Evolutionary conservation across 768 basidiomycete species (phyloP).

Genomic region (Daedalea quercina): DNA sequence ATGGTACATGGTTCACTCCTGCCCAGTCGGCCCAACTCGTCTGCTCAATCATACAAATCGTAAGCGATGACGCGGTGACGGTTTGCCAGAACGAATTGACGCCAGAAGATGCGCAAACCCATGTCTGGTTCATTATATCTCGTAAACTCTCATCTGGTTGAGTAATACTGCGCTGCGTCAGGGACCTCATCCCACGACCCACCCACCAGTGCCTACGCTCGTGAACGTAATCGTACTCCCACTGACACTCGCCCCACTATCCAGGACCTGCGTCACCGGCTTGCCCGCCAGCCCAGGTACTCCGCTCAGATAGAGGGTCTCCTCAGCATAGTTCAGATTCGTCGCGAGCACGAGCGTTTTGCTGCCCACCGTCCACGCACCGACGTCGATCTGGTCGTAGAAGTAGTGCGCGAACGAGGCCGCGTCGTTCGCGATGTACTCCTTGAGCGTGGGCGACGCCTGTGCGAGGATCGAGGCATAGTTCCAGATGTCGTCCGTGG

Average conservation of each 20-base stretch:
- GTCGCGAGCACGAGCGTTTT: constrained; percentile 28
- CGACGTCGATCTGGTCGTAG: constrained; percentile 24
- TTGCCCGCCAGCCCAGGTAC: constrained; percentile 8
- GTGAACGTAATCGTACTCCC: constrained; percentile 16
- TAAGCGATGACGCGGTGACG: too few relatives aligned
- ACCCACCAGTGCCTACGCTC: constrained; percentile 20
- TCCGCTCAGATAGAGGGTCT: constrained; percentile 12
- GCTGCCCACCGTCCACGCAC: constrained; percentile 25
- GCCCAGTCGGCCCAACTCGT: too few relatives aligned
- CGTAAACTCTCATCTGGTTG: too few relatives aligned
- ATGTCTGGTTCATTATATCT: too few relatives aligned
- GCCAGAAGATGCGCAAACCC: too few relatives aligned
- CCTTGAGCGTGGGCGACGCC: constrained; percentile 21
- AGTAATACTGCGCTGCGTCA: too few relatives aligned
- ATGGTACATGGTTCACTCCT: too few relatives aligned
- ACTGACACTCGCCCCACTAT: constrained; percentile 20
- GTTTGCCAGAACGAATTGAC: too few relatives aligned
- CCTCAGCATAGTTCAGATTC: constrained; percentile 24
- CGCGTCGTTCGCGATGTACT: constrained; percentile 23
- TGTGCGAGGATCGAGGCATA: constrained; percentile 28
- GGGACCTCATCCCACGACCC: constrained; percentile 17
- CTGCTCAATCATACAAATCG: too few relatives aligned
- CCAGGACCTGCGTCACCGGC: constrained; percentile 16
- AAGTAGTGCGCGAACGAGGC: constrained; percentile 19
- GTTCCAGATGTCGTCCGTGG: constrained; percentile 30